Conservation (phyloP, 2,329 filamentous ascomycete genomes). For the Intubia oerlemansii region DNA sequence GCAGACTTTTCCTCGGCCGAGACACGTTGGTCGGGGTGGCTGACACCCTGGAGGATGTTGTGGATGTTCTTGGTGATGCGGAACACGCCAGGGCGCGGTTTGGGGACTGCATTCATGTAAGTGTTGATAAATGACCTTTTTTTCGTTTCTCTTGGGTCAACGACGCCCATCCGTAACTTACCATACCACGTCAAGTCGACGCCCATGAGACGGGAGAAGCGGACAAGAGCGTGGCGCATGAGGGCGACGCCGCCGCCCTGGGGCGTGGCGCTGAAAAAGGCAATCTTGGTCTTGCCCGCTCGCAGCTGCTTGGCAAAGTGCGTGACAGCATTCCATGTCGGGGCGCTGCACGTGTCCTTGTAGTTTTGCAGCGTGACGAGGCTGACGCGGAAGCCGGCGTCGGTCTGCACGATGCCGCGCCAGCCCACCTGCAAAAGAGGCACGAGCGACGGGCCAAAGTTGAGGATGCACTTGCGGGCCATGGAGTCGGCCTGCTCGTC, state of each 20-base stretch:
- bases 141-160: no score
- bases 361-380: slow-evolving; percentile 36
- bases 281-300: slow-evolving; percentile 41
- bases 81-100: slow-evolving; percentile 60
- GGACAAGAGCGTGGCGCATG: slow-evolving; percentile 60
- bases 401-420: slow-evolving; percentile 48
- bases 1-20: slow-evolving; percentile 35
- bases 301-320: slow-evolving; percentile 42
- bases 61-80: slow-evolving; percentile 72
- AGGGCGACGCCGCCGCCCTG: slow-evolving; percentile 68
- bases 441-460: slow-evolving; percentile 51
- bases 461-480: slow-evolving; percentile 57
- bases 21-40: slow-evolving; percentile 41
- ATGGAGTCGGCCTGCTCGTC: slow-evolving; percentile 71
- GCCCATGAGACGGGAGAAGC: slow-evolving; percentile 44
- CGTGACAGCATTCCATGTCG: slow-evolving; percentile 45
- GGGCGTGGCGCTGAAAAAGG: slow-evolving; percentile 62
- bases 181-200: slow-evolving; percentile 57
- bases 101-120: no score
- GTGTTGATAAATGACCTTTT: no score
- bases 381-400: slow-evolving; percentile 40
- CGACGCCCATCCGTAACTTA: no score
- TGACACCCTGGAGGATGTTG: slow-evolving; percentile 71
- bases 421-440: slow-evolving; percentile 48
- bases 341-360: slow-evolving; percentile 32